phyloP scores from a whole-genome alignment of 1,139 yeast genomes.

The Pichia cactophila region DNA sequence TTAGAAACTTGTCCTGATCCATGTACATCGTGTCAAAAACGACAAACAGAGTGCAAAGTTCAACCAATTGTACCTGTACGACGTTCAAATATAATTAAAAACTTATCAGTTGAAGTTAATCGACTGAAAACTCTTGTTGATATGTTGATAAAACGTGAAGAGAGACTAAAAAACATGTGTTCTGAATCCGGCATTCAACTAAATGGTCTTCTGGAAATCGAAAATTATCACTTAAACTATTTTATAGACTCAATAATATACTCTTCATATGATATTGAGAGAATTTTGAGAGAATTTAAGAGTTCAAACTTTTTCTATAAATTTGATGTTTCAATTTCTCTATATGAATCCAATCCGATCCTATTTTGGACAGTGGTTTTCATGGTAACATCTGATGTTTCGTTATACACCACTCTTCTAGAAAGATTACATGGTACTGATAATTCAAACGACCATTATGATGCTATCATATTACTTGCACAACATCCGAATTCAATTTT shows the following conservation, averaged over 20 bases:
- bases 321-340: neutral
- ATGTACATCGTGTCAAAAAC: conserved; percentile 50
- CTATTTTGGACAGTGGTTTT: neutral
- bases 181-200: conserved; percentile 21
- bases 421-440: neutral
- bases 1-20: conserved; percentile 42
- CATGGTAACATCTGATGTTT: neutral
- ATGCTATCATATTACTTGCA: neutral
- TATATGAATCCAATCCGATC: neutral
- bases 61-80: conserved; percentile 38
- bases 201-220: conserved; percentile 25
- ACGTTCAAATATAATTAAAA: conserved; percentile 28
- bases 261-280: neutral
- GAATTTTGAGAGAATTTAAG: neutral
- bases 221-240: conserved; percentile 7
- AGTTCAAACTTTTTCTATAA: neutral
- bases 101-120: conserved; percentile 23
- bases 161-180: conserved; percentile 19
- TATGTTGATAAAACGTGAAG: conserved; percentile 20
- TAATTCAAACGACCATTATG: neutral
- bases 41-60: conserved; percentile 43
- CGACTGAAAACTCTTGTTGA: conserved; percentile 27
- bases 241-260: neutral
- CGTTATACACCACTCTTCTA: neutral
- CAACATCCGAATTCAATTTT: neutral